These are phyloP conservation scores for Polyplosphaeria fusca DNA, from an alignment of 495 filamentous ascomycete genomes.

Conservation along the genomic window DNA sequence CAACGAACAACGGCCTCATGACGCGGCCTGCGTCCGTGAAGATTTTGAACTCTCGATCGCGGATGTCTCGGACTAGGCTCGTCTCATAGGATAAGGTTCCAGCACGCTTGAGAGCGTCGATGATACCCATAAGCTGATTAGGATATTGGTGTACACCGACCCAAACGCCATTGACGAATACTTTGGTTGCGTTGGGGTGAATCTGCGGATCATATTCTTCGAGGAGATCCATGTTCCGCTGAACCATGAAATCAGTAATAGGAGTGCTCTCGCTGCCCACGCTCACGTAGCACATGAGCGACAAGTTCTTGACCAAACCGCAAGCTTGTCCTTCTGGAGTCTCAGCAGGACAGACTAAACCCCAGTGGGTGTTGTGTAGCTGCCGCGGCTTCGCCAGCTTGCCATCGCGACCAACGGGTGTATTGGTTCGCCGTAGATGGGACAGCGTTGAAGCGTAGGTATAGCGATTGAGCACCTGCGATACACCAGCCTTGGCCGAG, in stretches of 20 bases:
- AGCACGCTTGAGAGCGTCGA: slow-evolving; percentile 72
- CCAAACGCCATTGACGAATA: slow-evolving; percentile 98
- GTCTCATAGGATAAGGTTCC: slow-evolving; percentile 82
- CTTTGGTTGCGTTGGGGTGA: slow-evolving; percentile 90
- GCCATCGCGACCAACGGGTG: slow-evolving; percentile 93
- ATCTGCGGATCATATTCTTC: slow-evolving; percentile 92
- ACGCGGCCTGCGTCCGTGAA: slow-evolving; percentile 96
- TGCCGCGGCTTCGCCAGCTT: slow-evolving; percentile 98
- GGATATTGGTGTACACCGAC: slow-evolving; percentile 87
- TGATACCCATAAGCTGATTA: slow-evolving; percentile 69
- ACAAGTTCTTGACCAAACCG: slow-evolving; percentile 95
- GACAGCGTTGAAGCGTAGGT: slow-evolving; percentile 95
- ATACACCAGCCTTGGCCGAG: slow-evolving; percentile 90
- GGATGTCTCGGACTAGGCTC: slow-evolving; percentile 88
- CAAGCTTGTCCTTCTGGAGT: slow-evolving; percentile 98
- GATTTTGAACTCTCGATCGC: slow-evolving; percentile 96
- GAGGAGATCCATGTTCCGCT: slow-evolving; percentile 88
- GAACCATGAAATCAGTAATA: slow-evolving; percentile 90
- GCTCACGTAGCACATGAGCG: slow-evolving; percentile 96
- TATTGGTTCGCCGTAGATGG: slow-evolving; percentile 94
- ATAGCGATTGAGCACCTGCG: slow-evolving; percentile 96
- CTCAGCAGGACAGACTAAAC: slow-evolving; percentile 93
- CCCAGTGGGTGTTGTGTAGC: slow-evolving; percentile 99
- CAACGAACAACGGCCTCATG: slow-evolving; percentile 84
- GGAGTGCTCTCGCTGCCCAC: slow-evolving; percentile 86